phyloP scores from a whole-genome alignment of 805 yeast species.

The Yarrowia divulgata region DNA sequence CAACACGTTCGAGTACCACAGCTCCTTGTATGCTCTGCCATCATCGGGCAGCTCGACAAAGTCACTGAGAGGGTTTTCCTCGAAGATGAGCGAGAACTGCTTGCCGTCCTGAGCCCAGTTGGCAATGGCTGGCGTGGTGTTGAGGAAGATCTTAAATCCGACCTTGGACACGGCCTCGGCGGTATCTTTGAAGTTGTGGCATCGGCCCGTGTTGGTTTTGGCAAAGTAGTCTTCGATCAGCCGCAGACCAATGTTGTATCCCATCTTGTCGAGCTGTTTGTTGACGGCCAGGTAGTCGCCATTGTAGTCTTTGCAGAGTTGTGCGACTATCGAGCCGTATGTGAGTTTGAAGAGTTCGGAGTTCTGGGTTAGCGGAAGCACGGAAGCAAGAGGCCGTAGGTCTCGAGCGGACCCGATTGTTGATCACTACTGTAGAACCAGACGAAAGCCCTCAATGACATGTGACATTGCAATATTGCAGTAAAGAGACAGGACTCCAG shows the following conservation, averaged over 20 bases:
- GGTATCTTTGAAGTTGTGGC: constrained; percentile 80
- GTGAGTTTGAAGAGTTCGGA: constrained; percentile 94
- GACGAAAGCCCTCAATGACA: too few relatives aligned
- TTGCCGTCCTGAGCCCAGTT: constrained; percentile 81
- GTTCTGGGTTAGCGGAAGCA: constrained; percentile 56
- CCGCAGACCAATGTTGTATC: constrained; percentile 90
- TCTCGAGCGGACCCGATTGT: not conserved
- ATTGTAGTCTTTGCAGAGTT: constrained; percentile 81
- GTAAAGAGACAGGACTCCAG: too few relatives aligned
- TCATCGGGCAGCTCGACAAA: constrained; percentile 94
- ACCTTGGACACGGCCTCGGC: constrained; percentile 85
- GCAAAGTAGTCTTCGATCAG: constrained; percentile 93
- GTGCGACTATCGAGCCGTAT: constrained; percentile 92
- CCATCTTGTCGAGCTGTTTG: constrained; percentile 87
- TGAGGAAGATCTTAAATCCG: constrained; percentile 89
- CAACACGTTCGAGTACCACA: constrained; percentile 92
- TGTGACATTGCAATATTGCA: too few relatives aligned
- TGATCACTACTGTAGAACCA: too few relatives aligned
- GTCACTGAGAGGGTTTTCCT: constrained; percentile 91
- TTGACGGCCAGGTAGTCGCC: constrained; percentile 81
- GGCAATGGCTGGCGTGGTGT: constrained; percentile 75
- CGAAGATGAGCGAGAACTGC: constrained; percentile 72
- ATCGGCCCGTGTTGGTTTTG: constrained; percentile 83
- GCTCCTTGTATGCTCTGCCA: constrained; percentile 67
- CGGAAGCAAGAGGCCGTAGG: not conserved